Conservation (phyloP, 129 eudicot species). For the Smallanthus sonchifolius region DNA sequence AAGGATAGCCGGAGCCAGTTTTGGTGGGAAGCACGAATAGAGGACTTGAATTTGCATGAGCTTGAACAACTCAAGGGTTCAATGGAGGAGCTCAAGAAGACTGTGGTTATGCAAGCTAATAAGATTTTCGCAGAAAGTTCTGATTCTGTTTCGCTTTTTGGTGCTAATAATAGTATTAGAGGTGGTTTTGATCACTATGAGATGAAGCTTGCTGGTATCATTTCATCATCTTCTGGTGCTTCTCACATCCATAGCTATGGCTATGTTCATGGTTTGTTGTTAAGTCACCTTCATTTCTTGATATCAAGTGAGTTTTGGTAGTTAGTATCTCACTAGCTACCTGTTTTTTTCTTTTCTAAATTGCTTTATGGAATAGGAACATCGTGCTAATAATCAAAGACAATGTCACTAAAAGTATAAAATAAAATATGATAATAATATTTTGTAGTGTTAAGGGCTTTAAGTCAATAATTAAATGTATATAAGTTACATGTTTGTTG, state of each 20-base stretch:
- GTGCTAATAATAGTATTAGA: not conserved
- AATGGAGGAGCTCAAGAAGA: conserved; percentile 50
- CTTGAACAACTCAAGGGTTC: conserved; percentile 43
- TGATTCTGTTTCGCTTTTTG: conserved; percentile 15
- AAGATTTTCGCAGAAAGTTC: conserved; percentile 24
- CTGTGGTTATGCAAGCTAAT: conserved; percentile 28
- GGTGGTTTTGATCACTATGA: conserved; percentile 31
- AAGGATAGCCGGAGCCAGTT: conserved; percentile 36
- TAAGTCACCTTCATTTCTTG: not conserved
- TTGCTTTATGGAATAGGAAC: not conserved
- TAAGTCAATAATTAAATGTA: not conserved
- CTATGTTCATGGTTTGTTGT: conserved; percentile 24
- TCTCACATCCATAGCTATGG: conserved; percentile 14
- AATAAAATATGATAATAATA: not conserved
- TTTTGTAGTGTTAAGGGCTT: conserved; percentile 3
- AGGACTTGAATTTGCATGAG: conserved; percentile 35
- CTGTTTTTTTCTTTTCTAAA: not conserved
- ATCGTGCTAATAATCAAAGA: not conserved
- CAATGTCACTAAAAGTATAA: not conserved
- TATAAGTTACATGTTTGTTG: not conserved
- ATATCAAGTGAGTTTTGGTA: not conserved
- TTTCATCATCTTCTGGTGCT: conserved; percentile 11
- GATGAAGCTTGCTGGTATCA: conserved; percentile 13
- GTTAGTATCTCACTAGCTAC: conserved; percentile 23
- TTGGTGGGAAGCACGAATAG: conserved; percentile 59